Evolutionary conservation across 2,329 filamentous ascomycete species (phyloP).

Genomic region (Thelonectria rubi): DNA sequence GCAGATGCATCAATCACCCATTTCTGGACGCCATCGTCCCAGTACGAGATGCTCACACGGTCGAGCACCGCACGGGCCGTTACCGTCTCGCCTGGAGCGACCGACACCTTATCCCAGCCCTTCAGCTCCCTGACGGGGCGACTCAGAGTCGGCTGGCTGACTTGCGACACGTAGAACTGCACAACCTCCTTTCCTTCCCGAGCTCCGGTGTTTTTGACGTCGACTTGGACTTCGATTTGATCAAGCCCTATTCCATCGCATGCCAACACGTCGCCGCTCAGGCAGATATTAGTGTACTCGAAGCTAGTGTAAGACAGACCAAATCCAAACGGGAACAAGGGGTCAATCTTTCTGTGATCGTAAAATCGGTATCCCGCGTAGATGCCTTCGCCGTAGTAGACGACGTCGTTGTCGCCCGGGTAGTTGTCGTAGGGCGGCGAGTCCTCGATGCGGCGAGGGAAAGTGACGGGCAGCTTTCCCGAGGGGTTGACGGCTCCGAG

Average conservation of each 20-base stretch:
- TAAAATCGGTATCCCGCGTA: background rate
- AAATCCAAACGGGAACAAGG: background rate
- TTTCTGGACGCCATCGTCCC: constrained; percentile 24
- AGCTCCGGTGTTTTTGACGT: constrained; percentile 27
- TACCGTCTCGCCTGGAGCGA: constrained; percentile 17
- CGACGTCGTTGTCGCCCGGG: background rate
- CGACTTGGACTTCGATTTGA: constrained; percentile 21
- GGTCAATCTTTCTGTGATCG: background rate
- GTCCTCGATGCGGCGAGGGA: background rate
- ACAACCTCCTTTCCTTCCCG: constrained; percentile 28
- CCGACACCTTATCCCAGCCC: constrained; percentile 29
- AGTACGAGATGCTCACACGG: constrained; percentile 29
- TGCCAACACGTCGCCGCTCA: constrained; percentile 10
- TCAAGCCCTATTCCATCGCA: background rate
- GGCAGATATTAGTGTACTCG: constrained; percentile 49
- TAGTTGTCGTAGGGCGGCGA: background rate
- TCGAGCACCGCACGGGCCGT: constrained; percentile 24
- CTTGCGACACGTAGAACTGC: constrained; percentile 27
- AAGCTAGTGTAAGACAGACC: constrained; percentile 1
- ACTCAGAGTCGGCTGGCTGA: constrained; percentile 9
- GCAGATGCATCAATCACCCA: constrained; percentile 29
- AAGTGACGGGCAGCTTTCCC: background rate
- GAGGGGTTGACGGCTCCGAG: constrained; percentile 1
- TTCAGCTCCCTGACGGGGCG: constrained; percentile 28
- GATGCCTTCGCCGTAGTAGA: background rate